Conservation (phyloP, 1,284 basidiomycete species). For the Ustilago lituana region DNA sequence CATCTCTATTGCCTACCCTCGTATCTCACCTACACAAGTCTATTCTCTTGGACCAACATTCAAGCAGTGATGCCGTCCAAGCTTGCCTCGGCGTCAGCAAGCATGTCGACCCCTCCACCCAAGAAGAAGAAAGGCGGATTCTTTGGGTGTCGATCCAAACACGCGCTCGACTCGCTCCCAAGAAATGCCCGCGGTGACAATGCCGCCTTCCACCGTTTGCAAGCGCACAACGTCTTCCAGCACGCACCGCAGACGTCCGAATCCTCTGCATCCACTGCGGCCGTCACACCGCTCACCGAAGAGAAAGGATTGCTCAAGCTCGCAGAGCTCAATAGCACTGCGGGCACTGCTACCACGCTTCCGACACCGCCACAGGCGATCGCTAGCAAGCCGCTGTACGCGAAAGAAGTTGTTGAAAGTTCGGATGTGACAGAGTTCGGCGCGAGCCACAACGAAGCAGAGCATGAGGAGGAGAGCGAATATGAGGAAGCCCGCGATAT, state of each 20-base stretch:
- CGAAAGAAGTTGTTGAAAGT: slow-evolving; percentile 15
- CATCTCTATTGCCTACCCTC: too few relatives aligned
- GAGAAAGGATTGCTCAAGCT: slow-evolving; percentile 21
- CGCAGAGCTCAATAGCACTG: slow-evolving; percentile 14
- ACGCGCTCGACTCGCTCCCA: slow-evolving; percentile 47
- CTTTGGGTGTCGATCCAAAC: slow-evolving; percentile 47
- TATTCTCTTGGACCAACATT: too few relatives aligned
- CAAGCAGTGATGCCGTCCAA: slow-evolving; percentile 20
- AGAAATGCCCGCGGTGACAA: slow-evolving; percentile 37
- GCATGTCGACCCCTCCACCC: slow-evolving; percentile 23
- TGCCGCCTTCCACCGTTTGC: slow-evolving; percentile 42
- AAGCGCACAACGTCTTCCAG: slow-evolving; percentile 35
- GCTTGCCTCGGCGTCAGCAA: slow-evolving; percentile 16
- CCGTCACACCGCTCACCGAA: slow-evolving; percentile 14
- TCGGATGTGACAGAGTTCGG: neutral
- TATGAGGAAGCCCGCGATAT: slow-evolving; percentile 34
- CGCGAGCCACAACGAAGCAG: neutral
- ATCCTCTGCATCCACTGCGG: slow-evolving; percentile 12
- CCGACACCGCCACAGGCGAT: neutral
- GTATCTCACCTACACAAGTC: neutral
- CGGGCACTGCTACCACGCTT: neutral
- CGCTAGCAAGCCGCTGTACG: slow-evolving; percentile 16
- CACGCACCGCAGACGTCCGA: slow-evolving; percentile 10
- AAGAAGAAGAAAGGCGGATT: slow-evolving; percentile 40
- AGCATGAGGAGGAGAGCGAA: slow-evolving; percentile 8